These are phyloP conservation scores for Hypholoma sublateritium DNA, from an alignment of 768 basidiomycete species.

Conservation along the genomic window DNA sequence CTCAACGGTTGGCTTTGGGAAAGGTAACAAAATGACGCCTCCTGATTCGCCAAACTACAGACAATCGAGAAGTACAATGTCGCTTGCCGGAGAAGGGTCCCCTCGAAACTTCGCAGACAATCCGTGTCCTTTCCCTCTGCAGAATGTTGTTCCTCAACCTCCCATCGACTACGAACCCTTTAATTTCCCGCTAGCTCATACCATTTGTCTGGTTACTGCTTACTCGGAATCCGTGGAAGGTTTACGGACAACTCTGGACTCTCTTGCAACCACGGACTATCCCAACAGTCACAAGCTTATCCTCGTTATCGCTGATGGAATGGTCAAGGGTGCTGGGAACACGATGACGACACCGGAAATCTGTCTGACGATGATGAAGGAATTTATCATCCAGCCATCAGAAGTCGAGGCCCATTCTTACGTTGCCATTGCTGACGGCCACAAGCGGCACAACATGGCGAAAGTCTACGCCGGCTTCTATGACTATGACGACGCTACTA, in stretches of 20 bases:
- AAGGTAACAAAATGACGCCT: conserved; percentile 55
- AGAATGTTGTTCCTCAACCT: conserved; percentile 91
- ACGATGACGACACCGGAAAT: conserved; percentile 91
- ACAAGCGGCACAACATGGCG: conserved; percentile 99
- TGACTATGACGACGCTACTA: conserved; percentile 87
- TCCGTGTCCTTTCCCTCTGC: conserved; percentile 90
- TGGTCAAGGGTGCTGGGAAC: conserved; percentile 97
- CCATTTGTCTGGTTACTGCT: conserved; percentile 95
- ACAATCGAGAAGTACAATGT: conserved; percentile 81
- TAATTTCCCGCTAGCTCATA: conserved; percentile 91
- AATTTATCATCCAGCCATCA: conserved; percentile 73
- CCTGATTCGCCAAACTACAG: conserved; percentile 72
- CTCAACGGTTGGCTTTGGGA: conserved; percentile 35
- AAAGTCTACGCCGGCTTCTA: conserved; percentile 99
- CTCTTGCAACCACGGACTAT: conserved; percentile 96
- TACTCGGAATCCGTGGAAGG: conserved; percentile 98
- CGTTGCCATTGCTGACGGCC: conserved; percentile 98
- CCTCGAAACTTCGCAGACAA: conserved; percentile 57
- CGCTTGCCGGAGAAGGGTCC: conserved; percentile 53
- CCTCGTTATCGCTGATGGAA: conserved; percentile 94
- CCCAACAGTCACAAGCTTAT: conserved; percentile 97
- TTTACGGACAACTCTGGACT: conserved; percentile 96
- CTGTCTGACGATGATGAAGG: conserved; percentile 95
- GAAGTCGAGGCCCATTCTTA: conserved; percentile 96
- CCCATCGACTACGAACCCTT: conserved; percentile 91